Evolutionary conservation across 1,284 basidiomycete genomes (phyloP), one percentile per base, ranked within the genome.

Genomic region (Macrocystidia cucumis): DNA sequence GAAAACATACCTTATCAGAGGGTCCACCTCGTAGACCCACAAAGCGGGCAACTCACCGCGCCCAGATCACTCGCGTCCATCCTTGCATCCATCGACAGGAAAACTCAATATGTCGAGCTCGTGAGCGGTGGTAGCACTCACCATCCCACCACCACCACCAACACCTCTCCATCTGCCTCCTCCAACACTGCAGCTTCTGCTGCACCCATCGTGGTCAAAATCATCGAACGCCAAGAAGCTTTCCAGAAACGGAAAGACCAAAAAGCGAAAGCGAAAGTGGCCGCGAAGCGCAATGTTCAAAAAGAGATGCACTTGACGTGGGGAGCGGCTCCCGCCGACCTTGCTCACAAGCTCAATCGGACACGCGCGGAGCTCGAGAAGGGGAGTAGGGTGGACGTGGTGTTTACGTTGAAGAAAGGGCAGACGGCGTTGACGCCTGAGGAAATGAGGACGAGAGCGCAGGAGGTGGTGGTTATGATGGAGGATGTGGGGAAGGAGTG

Each of bases 291-390:
- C 14, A 60, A 57, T 30, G 60, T 67, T 34, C 52, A 60, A 38
- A 89, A 88, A 60, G 82, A 88, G 60, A 63, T 87, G 3, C 82
- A 85, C 56, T 50, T 90, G 38, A 76, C 78, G 4, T 91, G 84
- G 82, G 65, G 62, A 6, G 72, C 78, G 16, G 73, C 62, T 6
- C 43, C 55, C 14, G 71, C 65, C 11, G 87, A 91, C 48, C 48
- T 82, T 11, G 62, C 62, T 24, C 80, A 82, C 55, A 90, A 88
- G 52, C 44, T 90, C 23, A 64, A 61, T 41, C 79, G 78, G 51
- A 73, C 67, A 7, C 59, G 63, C 29, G 59, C 69, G 35, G 72
- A 79, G 30, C 57, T 91, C 37, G 68, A 65, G 45, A 73, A 74
- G 40, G 80, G 79, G 1, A 59, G 64, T 26, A 60, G 70, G 9